Conservation (phyloP, 148 eudicot genomes). For the Rhododendron williamsianum region DNA sequence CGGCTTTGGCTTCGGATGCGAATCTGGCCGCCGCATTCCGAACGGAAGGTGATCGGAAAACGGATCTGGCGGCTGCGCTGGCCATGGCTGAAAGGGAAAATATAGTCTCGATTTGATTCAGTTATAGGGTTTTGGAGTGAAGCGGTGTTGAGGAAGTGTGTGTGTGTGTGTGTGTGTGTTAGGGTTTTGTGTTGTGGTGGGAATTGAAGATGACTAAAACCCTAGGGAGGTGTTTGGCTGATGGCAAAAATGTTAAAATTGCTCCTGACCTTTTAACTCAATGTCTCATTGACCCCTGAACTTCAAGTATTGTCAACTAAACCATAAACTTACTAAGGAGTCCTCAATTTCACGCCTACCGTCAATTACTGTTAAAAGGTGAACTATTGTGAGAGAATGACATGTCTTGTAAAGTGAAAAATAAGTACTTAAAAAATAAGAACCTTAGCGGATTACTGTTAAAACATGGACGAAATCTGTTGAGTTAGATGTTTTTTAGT, state of each 20-base stretch:
- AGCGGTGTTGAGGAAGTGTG: not conserved
- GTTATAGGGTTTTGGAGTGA: not conserved
- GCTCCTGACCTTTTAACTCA: not conserved
- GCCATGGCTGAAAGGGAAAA: constrained; percentile 7
- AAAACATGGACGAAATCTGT: too few species aligned
- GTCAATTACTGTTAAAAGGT: too few species aligned
- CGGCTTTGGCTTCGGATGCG: constrained; percentile 44
- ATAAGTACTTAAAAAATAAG: too few species aligned
- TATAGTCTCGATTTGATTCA: not conserved
- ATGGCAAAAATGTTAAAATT: too few species aligned
- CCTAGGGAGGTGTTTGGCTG: constrained; percentile 2
- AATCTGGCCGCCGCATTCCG: constrained; percentile 38
- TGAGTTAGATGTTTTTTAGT: too few species aligned
- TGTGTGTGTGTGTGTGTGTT: not conserved
- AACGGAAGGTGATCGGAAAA: constrained; percentile 46
- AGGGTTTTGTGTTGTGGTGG: not conserved
- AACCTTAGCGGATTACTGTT: too few species aligned
- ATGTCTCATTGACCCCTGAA: not conserved
- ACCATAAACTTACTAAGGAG: too few species aligned
- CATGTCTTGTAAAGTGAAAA: too few species aligned
- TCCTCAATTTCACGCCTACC: too few species aligned
- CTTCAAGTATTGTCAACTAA: not conserved
- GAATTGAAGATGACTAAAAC: not conserved
- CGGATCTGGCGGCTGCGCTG: constrained; percentile 49
- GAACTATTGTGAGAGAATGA: too few species aligned